phyloP scores from a whole-genome alignment of 2,329 filamentous ascomycete species.

The Trichoderma semiorbis region DNA sequence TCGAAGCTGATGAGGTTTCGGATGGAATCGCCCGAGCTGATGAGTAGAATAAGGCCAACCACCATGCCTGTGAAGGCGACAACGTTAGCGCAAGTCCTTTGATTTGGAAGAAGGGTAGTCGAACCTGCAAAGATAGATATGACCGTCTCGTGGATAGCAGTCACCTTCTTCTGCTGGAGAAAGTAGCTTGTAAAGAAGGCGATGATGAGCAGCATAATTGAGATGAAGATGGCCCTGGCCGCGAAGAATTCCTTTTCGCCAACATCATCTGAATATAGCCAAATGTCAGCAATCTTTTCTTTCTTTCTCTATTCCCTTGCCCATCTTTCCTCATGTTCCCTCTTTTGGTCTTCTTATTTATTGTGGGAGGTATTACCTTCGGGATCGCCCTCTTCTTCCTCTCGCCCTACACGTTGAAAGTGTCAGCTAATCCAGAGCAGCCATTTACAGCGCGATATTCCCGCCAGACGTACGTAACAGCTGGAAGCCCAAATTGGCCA shows the following conservation, averaged over 20 bases:
- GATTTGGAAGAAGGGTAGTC: neutral
- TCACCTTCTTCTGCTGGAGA: constrained; percentile 92
- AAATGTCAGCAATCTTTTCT: constrained; percentile 9
- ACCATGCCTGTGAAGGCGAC: constrained; percentile 70
- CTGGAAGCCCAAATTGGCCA: constrained; percentile 31
- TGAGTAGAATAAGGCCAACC: constrained; percentile 81
- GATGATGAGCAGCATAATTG: constrained; percentile 88
- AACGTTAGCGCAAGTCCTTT: neutral
- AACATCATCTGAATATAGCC: constrained; percentile 54
- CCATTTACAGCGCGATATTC: neutral
- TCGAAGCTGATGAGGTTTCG: constrained; percentile 92
- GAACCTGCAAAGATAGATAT: constrained; percentile 94
- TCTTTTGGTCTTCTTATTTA: neutral
- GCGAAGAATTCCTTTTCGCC: constrained; percentile 91
- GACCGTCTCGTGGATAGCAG: constrained; percentile 96
- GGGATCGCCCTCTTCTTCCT: constrained; percentile 32
- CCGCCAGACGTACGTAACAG: constrained; percentile 31
- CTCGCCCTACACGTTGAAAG: constrained; percentile 3
- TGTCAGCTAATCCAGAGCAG: neutral
- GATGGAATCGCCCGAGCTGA: constrained; percentile 78
- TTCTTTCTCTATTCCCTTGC: neutral
- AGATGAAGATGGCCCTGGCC: constrained; percentile 96
- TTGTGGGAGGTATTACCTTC: constrained; percentile 30
- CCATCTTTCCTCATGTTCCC: neutral
- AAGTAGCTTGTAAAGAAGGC: constrained; percentile 97